Conservation (phyloP, 345 rosid species). For the Capsella bursapastoris region DNA sequence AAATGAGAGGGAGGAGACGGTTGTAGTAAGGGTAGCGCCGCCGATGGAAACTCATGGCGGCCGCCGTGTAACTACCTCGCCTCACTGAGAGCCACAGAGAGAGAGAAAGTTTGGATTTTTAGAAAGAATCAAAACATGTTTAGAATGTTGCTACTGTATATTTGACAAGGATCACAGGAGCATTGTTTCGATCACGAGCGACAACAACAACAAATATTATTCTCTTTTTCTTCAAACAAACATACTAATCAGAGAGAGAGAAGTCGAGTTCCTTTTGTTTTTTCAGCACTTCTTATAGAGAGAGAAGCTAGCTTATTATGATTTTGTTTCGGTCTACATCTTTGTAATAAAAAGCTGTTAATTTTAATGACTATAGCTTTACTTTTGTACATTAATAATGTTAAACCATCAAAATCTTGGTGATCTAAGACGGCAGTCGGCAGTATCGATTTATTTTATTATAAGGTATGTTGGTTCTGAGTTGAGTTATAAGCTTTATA, state of each 20-base stretch:
- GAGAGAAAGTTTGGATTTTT: slow-evolving; percentile 7
- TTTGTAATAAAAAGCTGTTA: not conserved
- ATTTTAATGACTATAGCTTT: not conserved
- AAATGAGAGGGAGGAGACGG: slow-evolving; percentile 58
- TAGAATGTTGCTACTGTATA: not conserved
- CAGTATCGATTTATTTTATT: not conserved
- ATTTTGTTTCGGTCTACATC: not conserved
- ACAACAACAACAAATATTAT: not conserved
- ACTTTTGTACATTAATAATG: too few species aligned
- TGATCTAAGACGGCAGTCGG: slow-evolving; percentile 1
- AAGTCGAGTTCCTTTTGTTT: slow-evolving; percentile 5
- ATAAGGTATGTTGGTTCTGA: not conserved
- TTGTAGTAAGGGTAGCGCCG: slow-evolving; percentile 66
- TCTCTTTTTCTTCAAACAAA: slow-evolving; percentile 24
- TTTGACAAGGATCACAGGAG: slow-evolving; percentile 9
- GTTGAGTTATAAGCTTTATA: not conserved
- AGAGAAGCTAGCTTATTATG: too few species aligned
- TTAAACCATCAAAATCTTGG: not conserved
- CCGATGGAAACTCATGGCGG: slow-evolving; percentile 66
- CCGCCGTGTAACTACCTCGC: slow-evolving; percentile 17
- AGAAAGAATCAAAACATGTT: slow-evolving; percentile 12
- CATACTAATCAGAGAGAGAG: not conserved
- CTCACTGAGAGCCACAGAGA: not conserved
- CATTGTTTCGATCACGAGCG: slow-evolving; percentile 30
- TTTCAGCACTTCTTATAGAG: slow-evolving; percentile 3